Conservation (phyloP, 1,139 yeast genomes). For the Arxiozyma bovina region DNA sequence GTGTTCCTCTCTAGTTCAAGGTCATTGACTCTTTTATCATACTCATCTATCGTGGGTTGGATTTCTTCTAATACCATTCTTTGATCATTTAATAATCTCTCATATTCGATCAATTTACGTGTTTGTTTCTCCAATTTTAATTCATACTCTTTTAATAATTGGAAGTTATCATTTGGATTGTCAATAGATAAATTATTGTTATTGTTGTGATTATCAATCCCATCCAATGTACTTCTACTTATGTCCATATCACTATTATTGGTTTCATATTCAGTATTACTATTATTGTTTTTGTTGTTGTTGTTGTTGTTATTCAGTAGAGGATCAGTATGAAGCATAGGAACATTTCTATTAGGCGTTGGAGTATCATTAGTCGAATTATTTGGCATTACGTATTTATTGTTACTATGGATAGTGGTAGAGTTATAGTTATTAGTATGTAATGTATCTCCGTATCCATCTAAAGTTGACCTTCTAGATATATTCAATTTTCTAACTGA, state of each 20-base stretch:
- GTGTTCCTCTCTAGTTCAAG: slow-evolving; percentile 19
- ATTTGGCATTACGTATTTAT: background rate
- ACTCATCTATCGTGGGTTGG: slow-evolving; percentile 29
- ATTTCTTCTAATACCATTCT: slow-evolving; percentile 28
- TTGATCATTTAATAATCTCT: slow-evolving; percentile 27
- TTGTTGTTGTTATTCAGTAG: background rate
- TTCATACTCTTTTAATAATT: slow-evolving; percentile 10
- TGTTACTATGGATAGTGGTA: background rate
- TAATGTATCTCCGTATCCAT: slow-evolving; percentile 50
- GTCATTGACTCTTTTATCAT: slow-evolving; percentile 19
- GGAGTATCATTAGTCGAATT: background rate
- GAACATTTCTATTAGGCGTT: background rate
- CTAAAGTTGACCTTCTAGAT: background rate
- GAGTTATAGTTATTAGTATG: slow-evolving; percentile 28
- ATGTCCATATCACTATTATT: slow-evolving; percentile 11
- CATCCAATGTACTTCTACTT: slow-evolving; percentile 11
- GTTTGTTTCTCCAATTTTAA: slow-evolving; percentile 14
- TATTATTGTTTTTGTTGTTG: no score
- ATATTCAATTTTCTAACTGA: background rate
- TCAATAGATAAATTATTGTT: background rate
- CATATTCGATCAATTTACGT: slow-evolving; percentile 22
- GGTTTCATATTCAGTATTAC: slow-evolving; percentile 41
- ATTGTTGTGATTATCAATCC: background rate
- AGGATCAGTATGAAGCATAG: background rate
- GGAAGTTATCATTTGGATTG: background rate